Percentiles rank a stretch among this genome's conserved stretches.
Conservation (phyloP, 1,139 yeast genomes). For the Kluyveromyces sp. region DNA sequence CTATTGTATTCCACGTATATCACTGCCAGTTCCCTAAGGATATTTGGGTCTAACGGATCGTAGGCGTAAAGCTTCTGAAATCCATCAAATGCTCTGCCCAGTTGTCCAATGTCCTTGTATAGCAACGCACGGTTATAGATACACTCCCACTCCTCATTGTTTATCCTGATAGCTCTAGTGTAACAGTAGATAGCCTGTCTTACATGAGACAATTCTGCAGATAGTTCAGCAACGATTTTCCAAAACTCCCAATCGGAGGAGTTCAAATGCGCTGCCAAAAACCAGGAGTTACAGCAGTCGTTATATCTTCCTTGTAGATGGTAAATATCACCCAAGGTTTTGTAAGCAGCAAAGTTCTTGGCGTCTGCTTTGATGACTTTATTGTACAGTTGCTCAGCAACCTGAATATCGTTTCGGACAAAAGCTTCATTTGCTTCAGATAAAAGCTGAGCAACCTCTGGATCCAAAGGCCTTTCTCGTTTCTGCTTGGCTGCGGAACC, state of each 20-base stretch:
- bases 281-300: slow-evolving; percentile 76
- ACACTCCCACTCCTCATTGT: slow-evolving; percentile 47
- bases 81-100: slow-evolving; percentile 68
- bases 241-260: slow-evolving; percentile 76
- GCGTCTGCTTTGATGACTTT: slow-evolving; percentile 77
- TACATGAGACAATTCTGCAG: slow-evolving; percentile 61
- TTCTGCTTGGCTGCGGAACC: slow-evolving; percentile 26
- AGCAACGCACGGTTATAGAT: slow-evolving; percentile 57
- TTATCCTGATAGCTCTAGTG: slow-evolving; percentile 60
- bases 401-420: slow-evolving; percentile 56
- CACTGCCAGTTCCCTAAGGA: slow-evolving; percentile 68
- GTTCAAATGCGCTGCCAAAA: slow-evolving; percentile 75
- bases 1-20: slow-evolving; percentile 71
- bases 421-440: slow-evolving; percentile 77
- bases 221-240: slow-evolving; percentile 74
- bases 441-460: slow-evolving; percentile 58
- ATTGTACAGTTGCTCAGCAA: slow-evolving; percentile 58
- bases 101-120: slow-evolving; percentile 57
- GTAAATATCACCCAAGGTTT: slow-evolving; percentile 78
- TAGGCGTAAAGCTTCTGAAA: slow-evolving; percentile 54
- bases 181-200: slow-evolving; percentile 84
- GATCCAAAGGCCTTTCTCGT: slow-evolving; percentile 49
- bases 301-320: slow-evolving; percentile 58
- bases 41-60: slow-evolving; percentile 55
- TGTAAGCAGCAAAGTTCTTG: slow-evolving; percentile 74